Evolutionary conservation across 768 basidiomycete species (phyloP).

Genomic region (Suillus fuscotomentosus): DNA sequence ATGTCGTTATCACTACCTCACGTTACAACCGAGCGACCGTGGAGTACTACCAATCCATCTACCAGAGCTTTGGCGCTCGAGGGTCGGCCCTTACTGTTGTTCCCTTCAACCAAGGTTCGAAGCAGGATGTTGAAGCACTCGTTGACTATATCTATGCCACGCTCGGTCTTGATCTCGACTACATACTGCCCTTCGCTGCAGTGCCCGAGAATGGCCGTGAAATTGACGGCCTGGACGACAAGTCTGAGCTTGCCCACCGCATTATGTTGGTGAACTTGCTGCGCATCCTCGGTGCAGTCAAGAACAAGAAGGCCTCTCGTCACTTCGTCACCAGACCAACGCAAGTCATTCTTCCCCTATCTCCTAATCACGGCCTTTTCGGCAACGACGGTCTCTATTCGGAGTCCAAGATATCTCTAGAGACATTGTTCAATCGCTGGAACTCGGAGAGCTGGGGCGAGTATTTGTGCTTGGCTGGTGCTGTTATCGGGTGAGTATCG

Average conservation of each 20-base stretch:
- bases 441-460: conserved; percentile 98
- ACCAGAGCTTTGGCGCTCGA: conserved; percentile 91
- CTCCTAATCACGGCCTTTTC: conserved; percentile 97
- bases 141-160: conserved; percentile 98
- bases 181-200: conserved; percentile 97
- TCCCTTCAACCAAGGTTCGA: conserved; percentile 98
- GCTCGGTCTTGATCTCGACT: conserved; percentile 95
- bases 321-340: conserved; percentile 98
- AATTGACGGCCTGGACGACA: conserved; percentile 96
- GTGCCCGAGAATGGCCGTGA: conserved; percentile 98
- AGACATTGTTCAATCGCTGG: conserved; percentile 99
- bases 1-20: conserved; percentile 96
- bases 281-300: conserved; percentile 94
- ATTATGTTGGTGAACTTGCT: conserved; percentile 98
- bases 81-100: conserved; percentile 98
- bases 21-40: conserved; percentile 95
- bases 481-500: conserved; percentile 85
- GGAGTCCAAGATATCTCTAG: conserved; percentile 96
- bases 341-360: conserved; percentile 96
- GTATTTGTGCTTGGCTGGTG: conserved; percentile 96
- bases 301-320: conserved; percentile 95
- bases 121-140: conserved; percentile 96
- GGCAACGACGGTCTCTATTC: conserved; percentile 98
- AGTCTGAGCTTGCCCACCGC: conserved; percentile 95
- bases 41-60: conserved; percentile 98